These are phyloP conservation scores for Agrocybe chaxingu DNA, from an alignment of 768 basidiomycete species.

Conservation along the genomic window DNA sequence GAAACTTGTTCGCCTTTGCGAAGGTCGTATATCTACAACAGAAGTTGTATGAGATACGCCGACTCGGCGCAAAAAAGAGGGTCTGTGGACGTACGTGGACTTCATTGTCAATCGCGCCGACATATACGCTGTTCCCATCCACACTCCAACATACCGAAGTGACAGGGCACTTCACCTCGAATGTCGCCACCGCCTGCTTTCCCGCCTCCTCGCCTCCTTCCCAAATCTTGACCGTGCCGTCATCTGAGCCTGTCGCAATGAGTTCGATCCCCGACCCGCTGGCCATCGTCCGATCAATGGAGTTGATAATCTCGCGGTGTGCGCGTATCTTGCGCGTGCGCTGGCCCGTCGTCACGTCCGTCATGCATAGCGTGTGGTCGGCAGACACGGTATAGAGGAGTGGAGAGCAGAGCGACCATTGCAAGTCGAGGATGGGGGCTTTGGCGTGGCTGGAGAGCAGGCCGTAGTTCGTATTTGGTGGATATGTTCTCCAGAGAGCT, in stretches of 20 bases:
- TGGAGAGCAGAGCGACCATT: conserved; percentile 79
- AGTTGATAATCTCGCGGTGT: conserved; percentile 89
- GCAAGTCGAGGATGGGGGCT: conserved; percentile 88
- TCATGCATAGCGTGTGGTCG: conserved; percentile 79
- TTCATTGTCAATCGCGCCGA: conserved; percentile 94
- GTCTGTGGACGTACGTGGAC: conserved; percentile 68
- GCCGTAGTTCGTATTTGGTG: conserved; percentile 92
- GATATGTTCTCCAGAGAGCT: conserved; percentile 91
- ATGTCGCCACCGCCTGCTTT: conserved; percentile 75
- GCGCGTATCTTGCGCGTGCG: conserved; percentile 80
- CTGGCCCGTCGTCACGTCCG: conserved; percentile 82
- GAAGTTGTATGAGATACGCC: conserved; percentile 2
- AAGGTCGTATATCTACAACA: conserved; percentile 77
- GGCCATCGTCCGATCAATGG: conserved; percentile 82
- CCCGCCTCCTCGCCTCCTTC: conserved; percentile 75
- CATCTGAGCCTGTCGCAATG: conserved; percentile 85
- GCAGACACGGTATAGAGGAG: conserved; percentile 81
- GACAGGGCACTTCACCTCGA: conserved; percentile 86
- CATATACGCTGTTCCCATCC: conserved; percentile 85
- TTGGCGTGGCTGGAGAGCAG: conserved; percentile 82
- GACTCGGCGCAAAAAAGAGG: conserved; percentile 1
- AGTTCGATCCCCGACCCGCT: conserved; percentile 84
- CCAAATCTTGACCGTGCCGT: conserved; percentile 90
- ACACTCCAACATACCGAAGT: conserved; percentile 91
- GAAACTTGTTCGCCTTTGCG: conserved; percentile 82